Evolutionary conservation across 495 filamentous ascomycete species (phyloP), one percentile per base, ranked within the genome.

Genomic region (Xylaria venustula): DNA sequence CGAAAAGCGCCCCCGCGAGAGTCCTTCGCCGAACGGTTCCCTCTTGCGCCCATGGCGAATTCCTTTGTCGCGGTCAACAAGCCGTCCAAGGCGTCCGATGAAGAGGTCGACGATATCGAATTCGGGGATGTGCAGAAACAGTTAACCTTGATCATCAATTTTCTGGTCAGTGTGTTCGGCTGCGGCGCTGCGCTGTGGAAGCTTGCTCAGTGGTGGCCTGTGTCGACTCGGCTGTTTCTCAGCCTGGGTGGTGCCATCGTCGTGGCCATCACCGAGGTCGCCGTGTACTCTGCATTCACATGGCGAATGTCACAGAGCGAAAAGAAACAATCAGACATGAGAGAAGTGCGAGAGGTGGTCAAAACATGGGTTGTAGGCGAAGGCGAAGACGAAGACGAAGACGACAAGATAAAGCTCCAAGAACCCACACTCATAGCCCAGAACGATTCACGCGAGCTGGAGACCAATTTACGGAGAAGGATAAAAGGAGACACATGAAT

Each of bases 251-350:
- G 88, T 3, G 88, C 86, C 55, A 69, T 84, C 2, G 61, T 90
- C 19, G 90, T 97, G 22, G 92, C 88, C 3, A 77, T 95, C 46
- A 93, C 92, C 4, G 94, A 98, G 73, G 88, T 94, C 9, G 87
- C 87, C 22, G 85, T 98, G 37, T 97, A 98, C 73, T 85, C 83
- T 11, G 90, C 91, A 7, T 98, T 96, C 75, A 73, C 96, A 42
- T 81, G 87, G 75, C 87, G 92, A 68, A 75, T 96, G 26, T 83
- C 86, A 26, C 79, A 90, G 68, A 90, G 91, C 0, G 88, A 88
- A 64, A 79, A 75, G 42, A 82, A 79, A 57, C 88, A 90, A 64
- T 84, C 79, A 72, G 81, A 75, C 41, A 70, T 84, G 52, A 84
- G 79, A 57, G 92, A 96, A 75, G 73, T 82, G 56, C 95, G 93